Evolutionary conservation across 1,139 yeast species (phyloP).

Genomic region (Yamadazyma buinensis): DNA sequence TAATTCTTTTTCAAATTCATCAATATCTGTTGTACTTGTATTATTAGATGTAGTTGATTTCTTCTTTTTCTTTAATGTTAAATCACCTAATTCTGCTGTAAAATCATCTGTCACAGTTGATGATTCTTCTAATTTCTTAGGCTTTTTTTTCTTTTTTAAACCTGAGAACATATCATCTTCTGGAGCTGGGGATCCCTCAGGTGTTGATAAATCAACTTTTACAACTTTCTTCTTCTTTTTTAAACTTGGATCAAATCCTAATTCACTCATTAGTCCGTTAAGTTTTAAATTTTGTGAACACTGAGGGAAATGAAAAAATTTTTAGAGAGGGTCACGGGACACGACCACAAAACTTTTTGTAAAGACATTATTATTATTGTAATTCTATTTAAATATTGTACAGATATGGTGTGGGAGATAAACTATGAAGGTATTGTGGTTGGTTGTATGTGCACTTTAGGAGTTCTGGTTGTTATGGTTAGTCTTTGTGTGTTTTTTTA

Average conservation of each 20-base stretch:
- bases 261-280: slow-evolving; percentile 43
- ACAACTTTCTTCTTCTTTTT: slow-evolving; percentile 84
- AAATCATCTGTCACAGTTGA: slow-evolving; percentile 51
- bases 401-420: too few relatives aligned
- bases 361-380: too few relatives aligned
- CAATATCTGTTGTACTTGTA: slow-evolving; percentile 34
- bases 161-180: slow-evolving; percentile 54
- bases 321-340: slow-evolving; percentile 3
- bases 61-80: slow-evolving; percentile 86
- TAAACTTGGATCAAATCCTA: slow-evolving; percentile 73
- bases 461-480: too few relatives aligned
- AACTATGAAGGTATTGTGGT: too few relatives aligned
- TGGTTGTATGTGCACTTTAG: too few relatives aligned
- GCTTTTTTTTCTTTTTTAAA: slow-evolving; percentile 51
- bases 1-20: slow-evolving; percentile 85
- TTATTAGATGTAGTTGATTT: too few relatives aligned
- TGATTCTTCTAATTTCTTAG: slow-evolving; percentile 35
- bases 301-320: too few relatives aligned
- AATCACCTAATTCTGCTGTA: slow-evolving; percentile 64
- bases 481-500: too few relatives aligned
- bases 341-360: slow-evolving; percentile 8
- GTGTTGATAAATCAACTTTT: slow-evolving; percentile 41
- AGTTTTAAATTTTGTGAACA: slow-evolving; percentile 3
- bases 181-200: slow-evolving; percentile 29
- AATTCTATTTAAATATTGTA: too few relatives aligned